Conservation (phyloP, 768 basidiomycete genomes). For the Gyrodon lividus region DNA sequence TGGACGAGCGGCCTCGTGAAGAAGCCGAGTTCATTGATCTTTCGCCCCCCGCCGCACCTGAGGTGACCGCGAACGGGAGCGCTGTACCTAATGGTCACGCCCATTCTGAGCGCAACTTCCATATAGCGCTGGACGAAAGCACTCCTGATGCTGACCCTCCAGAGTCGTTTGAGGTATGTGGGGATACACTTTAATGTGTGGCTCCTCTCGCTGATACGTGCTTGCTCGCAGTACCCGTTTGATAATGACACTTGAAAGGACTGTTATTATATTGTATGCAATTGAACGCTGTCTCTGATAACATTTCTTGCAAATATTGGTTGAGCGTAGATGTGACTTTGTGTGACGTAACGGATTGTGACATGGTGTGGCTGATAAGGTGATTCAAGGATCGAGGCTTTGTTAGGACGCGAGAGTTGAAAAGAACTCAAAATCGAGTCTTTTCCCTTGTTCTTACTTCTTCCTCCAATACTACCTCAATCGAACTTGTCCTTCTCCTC, state of each 20-base stretch:
- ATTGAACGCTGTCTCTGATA: conserved; percentile 1
- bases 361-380: conserved; percentile 28
- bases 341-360: conserved; percentile 21
- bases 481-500: neutral
- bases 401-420: conserved; percentile 18
- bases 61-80: conserved; percentile 25
- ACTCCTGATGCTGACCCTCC: conserved; percentile 75
- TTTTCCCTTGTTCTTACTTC: conserved; percentile 4
- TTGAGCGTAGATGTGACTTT: conserved; percentile 8
- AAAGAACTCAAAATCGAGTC: neutral
- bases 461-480: conserved; percentile 5
- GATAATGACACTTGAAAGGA: conserved; percentile 54
- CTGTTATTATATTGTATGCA: conserved; percentile 7
- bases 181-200: neutral
- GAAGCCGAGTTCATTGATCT: conserved; percentile 73
- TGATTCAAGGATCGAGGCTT: conserved; percentile 12
- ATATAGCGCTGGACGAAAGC: conserved; percentile 70
- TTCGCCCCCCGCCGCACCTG: conserved; percentile 43
- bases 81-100: conserved; percentile 29
- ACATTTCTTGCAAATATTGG: neutral
- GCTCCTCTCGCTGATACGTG: conserved; percentile 18
- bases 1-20: conserved; percentile 69
- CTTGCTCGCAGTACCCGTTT: conserved; percentile 65
- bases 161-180: conserved; percentile 78
- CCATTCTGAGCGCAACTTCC: conserved; percentile 34